A percentile compares a stretch with the other conserved stretches of the same genome.
phyloP scores from a whole-genome alignment of 1,139 yeast genomes.

The Yamadazyma membranifaciens region DNA sequence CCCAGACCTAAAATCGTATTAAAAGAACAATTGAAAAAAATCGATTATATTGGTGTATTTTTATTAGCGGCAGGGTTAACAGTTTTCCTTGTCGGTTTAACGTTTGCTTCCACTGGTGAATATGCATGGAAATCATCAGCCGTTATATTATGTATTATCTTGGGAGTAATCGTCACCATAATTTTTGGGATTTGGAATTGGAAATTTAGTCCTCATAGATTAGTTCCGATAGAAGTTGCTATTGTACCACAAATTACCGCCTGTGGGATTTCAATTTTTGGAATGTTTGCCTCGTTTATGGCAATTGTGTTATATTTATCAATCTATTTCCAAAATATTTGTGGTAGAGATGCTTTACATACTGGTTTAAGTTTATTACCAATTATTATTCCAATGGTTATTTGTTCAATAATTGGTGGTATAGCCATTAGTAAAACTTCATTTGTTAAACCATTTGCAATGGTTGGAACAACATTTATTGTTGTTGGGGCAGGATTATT shows the following conservation, averaged over 20 bases:
- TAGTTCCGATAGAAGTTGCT: conserved; percentile 28
- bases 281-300: conserved; percentile 26
- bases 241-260: conserved; percentile 24
- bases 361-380: conserved; percentile 42
- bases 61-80: conserved; percentile 43
- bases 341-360: conserved; percentile 30
- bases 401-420: conserved; percentile 30
- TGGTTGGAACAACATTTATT: conserved; percentile 25
- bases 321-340: conserved; percentile 40
- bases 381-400: conserved; percentile 32
- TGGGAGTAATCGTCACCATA: conserved; percentile 36
- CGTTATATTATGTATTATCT: conserved; percentile 44
- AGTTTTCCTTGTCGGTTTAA: conserved; percentile 40
- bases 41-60: conserved; percentile 52
- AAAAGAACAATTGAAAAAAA: conserved; percentile 32
- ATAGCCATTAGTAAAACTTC: conserved; percentile 28
- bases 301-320: conserved; percentile 25
- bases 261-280: conserved; percentile 20
- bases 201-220: conserved; percentile 23
- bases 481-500: conserved; percentile 37
- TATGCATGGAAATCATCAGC: conserved; percentile 51
- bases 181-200: conserved; percentile 29
- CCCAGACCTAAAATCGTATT: conserved; percentile 25
- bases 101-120: conserved; percentile 43
- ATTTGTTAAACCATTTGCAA: conserved; percentile 29